Evolutionary conservation across 345 rosid genomes (phyloP).

Genomic region (Populus tremula): DNA sequence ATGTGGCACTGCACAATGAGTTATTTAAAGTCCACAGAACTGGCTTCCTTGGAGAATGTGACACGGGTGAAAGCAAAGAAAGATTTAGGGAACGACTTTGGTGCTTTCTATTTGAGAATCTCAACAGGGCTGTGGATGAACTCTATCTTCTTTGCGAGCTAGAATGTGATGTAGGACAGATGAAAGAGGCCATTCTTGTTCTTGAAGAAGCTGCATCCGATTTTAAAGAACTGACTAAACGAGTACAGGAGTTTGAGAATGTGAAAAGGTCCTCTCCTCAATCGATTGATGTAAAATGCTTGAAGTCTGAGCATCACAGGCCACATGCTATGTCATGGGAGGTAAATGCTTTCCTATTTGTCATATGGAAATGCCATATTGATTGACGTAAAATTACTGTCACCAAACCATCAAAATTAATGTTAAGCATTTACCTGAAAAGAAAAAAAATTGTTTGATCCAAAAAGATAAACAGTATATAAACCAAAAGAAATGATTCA

Average conservation of each 20-base stretch:
- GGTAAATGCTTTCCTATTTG: slow-evolving; percentile 39
- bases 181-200: slow-evolving; percentile 77
- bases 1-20: slow-evolving; percentile 14
- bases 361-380: not conserved
- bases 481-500: not conserved
- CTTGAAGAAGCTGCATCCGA: slow-evolving; percentile 73
- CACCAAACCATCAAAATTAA: not conserved
- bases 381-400: not conserved
- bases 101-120: slow-evolving; percentile 81
- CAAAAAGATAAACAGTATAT: not conserved
- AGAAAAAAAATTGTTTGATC: not conserved
- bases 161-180: slow-evolving; percentile 72
- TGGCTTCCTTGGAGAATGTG: slow-evolving; percentile 41
- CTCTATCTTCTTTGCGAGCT: slow-evolving; percentile 75
- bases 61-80: slow-evolving; percentile 66
- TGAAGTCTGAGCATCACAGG: slow-evolving; percentile 67
- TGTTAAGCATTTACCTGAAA: too few species aligned
- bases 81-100: slow-evolving; percentile 73
- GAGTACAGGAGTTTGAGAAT: slow-evolving; percentile 65
- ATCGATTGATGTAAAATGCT: slow-evolving; percentile 39
- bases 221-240: slow-evolving; percentile 52
- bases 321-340: slow-evolving; percentile 90
- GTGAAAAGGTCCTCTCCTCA: slow-evolving; percentile 49
- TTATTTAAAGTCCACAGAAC: slow-evolving; percentile 28
- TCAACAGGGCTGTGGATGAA: slow-evolving; percentile 78